Conservation (phyloP, 805 yeast genomes). For the Metschnikowia anglica region DNA sequence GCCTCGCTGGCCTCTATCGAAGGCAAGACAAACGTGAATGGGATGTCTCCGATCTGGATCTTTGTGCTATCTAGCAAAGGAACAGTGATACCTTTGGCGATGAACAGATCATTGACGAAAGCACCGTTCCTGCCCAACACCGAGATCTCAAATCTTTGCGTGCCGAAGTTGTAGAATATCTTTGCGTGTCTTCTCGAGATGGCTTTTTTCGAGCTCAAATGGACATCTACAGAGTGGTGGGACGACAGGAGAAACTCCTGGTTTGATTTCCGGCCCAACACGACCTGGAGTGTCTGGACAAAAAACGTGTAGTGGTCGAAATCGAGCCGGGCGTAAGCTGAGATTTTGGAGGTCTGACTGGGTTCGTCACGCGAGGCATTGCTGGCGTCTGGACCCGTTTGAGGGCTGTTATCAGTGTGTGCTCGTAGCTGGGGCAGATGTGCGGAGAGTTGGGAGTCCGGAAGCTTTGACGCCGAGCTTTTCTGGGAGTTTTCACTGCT, state of each 20-base stretch:
- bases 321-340: conserved; percentile 75
- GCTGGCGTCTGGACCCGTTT: not conserved
- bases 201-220: conserved; percentile 88
- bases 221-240: conserved; percentile 82
- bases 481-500: conserved; percentile 9
- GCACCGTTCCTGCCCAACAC: conserved; percentile 96
- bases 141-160: conserved; percentile 88
- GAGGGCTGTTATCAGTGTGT: conserved; percentile 2
- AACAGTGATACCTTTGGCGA: conserved; percentile 88
- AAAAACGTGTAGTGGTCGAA: conserved; percentile 92
- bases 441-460: not conserved
- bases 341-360: conserved; percentile 33
- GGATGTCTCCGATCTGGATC: conserved; percentile 90
- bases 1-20: conserved; percentile 47
- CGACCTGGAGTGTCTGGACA: conserved; percentile 92
- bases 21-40: conserved; percentile 85
- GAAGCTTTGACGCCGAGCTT: conserved; percentile 1
- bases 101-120: conserved; percentile 86
- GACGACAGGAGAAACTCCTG: conserved; percentile 56
- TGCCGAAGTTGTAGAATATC: conserved; percentile 94
- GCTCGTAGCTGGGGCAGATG: conserved; percentile 12
- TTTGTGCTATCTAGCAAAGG: conserved; percentile 79
- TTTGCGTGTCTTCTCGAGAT: conserved; percentile 93
- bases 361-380: not conserved
- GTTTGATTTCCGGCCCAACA: conserved; percentile 79